These are phyloP conservation scores for Rasamsonia emersonii DNA, from an alignment of 2,329 filamentous ascomycete genomes.

Conservation along the genomic window DNA sequence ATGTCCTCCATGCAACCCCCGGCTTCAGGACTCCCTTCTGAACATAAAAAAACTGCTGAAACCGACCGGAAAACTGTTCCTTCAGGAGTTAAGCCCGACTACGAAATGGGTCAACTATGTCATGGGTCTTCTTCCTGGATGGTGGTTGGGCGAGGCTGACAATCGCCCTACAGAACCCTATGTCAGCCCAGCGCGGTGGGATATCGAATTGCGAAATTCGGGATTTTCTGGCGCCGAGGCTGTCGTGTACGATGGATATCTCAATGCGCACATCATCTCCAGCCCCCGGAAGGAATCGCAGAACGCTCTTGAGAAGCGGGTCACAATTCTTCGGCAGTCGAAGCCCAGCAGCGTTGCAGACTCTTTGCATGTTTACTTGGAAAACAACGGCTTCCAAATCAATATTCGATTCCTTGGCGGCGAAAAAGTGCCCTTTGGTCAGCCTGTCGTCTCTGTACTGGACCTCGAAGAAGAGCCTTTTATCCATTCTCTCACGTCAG, in stretches of 20 bases:
- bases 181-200: slow-evolving; percentile 13
- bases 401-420: slow-evolving; percentile 1
- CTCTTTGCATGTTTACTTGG: background rate
- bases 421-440: background rate
- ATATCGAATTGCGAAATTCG: slow-evolving; percentile 11
- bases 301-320: too few species aligned
- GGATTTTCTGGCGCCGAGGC: slow-evolving; percentile 9
- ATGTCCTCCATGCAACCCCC: slow-evolving; percentile 17
- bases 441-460: slow-evolving; percentile 4
- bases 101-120: slow-evolving; percentile 9
- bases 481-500: background rate
- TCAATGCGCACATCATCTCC: too few species aligned
- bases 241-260: background rate
- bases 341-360: too few species aligned
- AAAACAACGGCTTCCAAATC: background rate
- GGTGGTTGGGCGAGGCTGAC: slow-evolving; percentile 11
- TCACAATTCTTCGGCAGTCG: too few species aligned
- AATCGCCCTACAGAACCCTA: slow-evolving; percentile 6
- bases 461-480: slow-evolving; percentile 1
- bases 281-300: too few species aligned
- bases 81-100: slow-evolving; percentile 3
- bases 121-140: slow-evolving; percentile 11
- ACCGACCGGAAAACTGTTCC: slow-evolving; percentile 2
- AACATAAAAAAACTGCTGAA: slow-evolving; percentile 2
- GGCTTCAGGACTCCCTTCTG: slow-evolving; percentile 9